A percentile compares a stretch with the other conserved stretches of the same genome.
Evolutionary conservation across 2,329 filamentous ascomycete genomes (phyloP).

Genomic region (Fusarium bulbicola): DNA sequence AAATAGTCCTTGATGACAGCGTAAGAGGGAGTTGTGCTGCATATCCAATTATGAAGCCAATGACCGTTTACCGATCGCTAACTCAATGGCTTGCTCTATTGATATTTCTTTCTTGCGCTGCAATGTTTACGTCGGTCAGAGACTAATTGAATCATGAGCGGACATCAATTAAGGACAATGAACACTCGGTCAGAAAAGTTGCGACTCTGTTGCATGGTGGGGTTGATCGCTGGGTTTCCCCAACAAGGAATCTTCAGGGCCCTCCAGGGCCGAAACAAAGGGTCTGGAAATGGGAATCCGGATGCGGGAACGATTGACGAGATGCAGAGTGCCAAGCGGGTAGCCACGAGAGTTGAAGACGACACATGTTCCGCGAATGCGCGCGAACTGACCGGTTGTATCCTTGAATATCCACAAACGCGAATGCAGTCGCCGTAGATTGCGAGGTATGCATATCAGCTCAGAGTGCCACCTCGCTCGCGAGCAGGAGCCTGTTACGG

Average conservation of each 20-base stretch:
- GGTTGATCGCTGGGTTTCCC: slow-evolving; percentile 15
- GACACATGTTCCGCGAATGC: neutral
- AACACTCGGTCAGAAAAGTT: slow-evolving; percentile 1
- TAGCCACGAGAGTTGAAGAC: slow-evolving; percentile 17
- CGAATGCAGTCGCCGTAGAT: neutral
- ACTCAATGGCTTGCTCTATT: neutral
- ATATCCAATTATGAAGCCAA: neutral
- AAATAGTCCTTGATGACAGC: neutral
- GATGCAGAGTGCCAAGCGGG: slow-evolving; percentile 36
- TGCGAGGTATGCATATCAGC: slow-evolving; percentile 2
- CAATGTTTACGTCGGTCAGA: neutral
- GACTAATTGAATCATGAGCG: neutral
- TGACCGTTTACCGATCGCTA: neutral
- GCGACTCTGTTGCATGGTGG: slow-evolving; percentile 3
- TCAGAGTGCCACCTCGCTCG: neutral
- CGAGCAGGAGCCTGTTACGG: neutral
- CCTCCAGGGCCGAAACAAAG: slow-evolving; percentile 32
- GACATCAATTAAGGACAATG: neutral
- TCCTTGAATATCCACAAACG: slow-evolving; percentile 5
- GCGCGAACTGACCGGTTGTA: neutral
- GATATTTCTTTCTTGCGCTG: neutral
- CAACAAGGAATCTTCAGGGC: slow-evolving; percentile 22
- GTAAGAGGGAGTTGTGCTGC: neutral
- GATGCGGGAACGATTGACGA: slow-evolving; percentile 43
- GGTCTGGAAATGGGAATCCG: slow-evolving; percentile 37